phyloP scores from a whole-genome alignment of 169 alveolate species.

The Cryptosporidium felis region DNA sequence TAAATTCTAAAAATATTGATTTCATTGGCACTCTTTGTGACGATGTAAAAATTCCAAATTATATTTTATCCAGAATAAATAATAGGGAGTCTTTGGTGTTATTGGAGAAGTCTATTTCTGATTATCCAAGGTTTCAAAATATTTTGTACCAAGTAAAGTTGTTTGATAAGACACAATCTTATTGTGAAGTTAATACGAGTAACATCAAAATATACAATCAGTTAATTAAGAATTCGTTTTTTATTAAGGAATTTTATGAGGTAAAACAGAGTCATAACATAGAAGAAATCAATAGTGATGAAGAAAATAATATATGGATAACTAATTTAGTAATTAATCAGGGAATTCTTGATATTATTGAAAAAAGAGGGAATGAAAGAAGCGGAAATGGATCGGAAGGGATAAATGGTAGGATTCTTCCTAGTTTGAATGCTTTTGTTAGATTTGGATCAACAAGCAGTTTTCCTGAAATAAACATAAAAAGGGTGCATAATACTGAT shows the following conservation, averaged over 20 bases:
- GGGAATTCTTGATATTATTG: constrained; percentile 30
- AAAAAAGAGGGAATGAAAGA: no score
- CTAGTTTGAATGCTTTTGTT: constrained; percentile 12
- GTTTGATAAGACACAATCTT: constrained; percentile 19
- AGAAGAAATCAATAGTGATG: neutral
- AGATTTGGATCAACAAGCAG: neutral
- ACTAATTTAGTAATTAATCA: neutral
- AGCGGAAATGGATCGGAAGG: constrained; percentile 35
- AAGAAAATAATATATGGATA: neutral
- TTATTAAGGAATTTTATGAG: neutral
- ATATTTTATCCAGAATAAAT: constrained; percentile 16
- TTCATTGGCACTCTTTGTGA: neutral
- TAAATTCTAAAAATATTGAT: no score
- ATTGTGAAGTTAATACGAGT: constrained; percentile 32
- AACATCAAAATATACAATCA: constrained; percentile 25
- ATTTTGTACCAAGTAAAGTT: constrained; percentile 11
- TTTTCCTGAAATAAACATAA: constrained; percentile 15
- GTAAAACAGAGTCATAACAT: neutral
- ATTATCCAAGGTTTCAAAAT: constrained; percentile 43
- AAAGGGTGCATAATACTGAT: neutral
- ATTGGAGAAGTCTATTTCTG: constrained; percentile 40
- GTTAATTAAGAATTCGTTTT: neutral
- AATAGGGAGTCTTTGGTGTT: constrained; percentile 36
- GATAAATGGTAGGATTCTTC: constrained; percentile 28
- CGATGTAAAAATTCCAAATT: neutral